phyloP scores from a whole-genome alignment of 345 rosid species.

The Cardamine occulta region DNA sequence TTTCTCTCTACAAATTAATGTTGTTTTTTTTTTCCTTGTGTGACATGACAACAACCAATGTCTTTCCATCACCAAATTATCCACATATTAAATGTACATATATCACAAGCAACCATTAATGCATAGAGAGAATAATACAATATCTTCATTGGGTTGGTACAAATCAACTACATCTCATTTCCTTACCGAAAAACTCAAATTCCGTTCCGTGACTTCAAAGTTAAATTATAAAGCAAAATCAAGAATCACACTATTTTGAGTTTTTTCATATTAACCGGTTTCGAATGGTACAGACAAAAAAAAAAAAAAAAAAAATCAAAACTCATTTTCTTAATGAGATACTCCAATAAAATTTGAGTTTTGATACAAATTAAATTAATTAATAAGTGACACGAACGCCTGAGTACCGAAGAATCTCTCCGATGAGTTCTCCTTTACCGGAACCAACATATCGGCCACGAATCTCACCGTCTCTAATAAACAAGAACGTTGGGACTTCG shows the following conservation, averaged over 20 bases:
- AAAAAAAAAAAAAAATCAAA: slow-evolving; percentile 21
- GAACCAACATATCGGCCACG: slow-evolving; percentile 89
- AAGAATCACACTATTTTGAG: slow-evolving; percentile 5
- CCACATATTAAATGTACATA: slow-evolving; percentile 33
- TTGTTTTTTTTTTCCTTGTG: background rate
- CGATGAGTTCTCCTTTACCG: slow-evolving; percentile 93
- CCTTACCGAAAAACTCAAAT: background rate
- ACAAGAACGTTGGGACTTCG: slow-evolving; percentile 88
- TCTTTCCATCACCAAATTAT: slow-evolving; percentile 33
- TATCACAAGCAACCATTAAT: slow-evolving; percentile 24
- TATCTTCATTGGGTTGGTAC: slow-evolving; percentile 35
- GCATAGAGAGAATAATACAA: background rate
- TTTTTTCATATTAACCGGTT: slow-evolving; percentile 1
- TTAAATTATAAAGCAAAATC: background rate
- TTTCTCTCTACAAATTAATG: background rate
- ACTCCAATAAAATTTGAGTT: background rate
- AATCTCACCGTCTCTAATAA: slow-evolving; percentile 76
- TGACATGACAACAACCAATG: slow-evolving; percentile 36
- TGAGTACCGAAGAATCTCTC: slow-evolving; percentile 87
- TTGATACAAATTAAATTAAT: slow-evolving; percentile 23
- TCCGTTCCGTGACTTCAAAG: slow-evolving; percentile 27
- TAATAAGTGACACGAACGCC: slow-evolving; percentile 80
- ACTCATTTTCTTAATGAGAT: background rate
- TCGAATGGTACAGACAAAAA: slow-evolving; percentile 21
- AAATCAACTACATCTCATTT: slow-evolving; percentile 30